Percentiles rank a stretch among this genome's conserved stretches.
Conservation (phyloP, 2,329 filamentous ascomycete species). For the Scleromitrula shiraiana region DNA sequence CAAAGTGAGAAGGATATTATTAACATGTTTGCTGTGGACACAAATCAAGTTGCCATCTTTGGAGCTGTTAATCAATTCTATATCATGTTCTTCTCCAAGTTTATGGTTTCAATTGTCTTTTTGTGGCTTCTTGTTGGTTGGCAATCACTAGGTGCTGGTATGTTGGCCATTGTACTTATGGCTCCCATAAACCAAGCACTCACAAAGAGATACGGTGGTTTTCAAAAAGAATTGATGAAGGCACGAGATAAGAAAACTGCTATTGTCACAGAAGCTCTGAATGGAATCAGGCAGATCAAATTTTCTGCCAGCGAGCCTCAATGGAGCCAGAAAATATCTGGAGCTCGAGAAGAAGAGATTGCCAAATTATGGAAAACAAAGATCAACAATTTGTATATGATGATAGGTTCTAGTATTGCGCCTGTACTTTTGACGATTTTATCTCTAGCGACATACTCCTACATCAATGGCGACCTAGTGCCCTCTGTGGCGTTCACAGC, state of each 20-base stretch:
- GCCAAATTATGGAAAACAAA: slow-evolving; percentile 46
- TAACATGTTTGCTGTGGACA: slow-evolving; percentile 67
- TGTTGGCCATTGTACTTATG: slow-evolving; percentile 52
- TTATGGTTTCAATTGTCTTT: slow-evolving; percentile 57
- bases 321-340: slow-evolving; percentile 61
- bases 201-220: slow-evolving; percentile 52
- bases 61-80: slow-evolving; percentile 54
- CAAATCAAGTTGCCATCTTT: slow-evolving; percentile 58
- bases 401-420: slow-evolving; percentile 54
- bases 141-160: slow-evolving; percentile 56
- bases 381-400: slow-evolving; percentile 18
- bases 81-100: slow-evolving; percentile 49
- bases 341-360: slow-evolving; percentile 60
- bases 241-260: slow-evolving; percentile 65
- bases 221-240: slow-evolving; percentile 64
- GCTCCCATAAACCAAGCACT: slow-evolving; percentile 59
- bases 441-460: slow-evolving; percentile 59
- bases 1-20: slow-evolving; percentile 61
- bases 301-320: slow-evolving; percentile 66
- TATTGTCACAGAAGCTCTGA: slow-evolving; percentile 63
- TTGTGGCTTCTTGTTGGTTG: slow-evolving; percentile 63
- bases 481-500: slow-evolving; percentile 75
- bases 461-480: slow-evolving; percentile 51
- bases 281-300: slow-evolving; percentile 75
- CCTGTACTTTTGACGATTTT: slow-evolving; percentile 65